Percentiles rank a stretch among this genome's conserved stretches.
Conservation (phyloP, 2,329 filamentous ascomycete genomes). For the Trichoderma pleuroti region DNA sequence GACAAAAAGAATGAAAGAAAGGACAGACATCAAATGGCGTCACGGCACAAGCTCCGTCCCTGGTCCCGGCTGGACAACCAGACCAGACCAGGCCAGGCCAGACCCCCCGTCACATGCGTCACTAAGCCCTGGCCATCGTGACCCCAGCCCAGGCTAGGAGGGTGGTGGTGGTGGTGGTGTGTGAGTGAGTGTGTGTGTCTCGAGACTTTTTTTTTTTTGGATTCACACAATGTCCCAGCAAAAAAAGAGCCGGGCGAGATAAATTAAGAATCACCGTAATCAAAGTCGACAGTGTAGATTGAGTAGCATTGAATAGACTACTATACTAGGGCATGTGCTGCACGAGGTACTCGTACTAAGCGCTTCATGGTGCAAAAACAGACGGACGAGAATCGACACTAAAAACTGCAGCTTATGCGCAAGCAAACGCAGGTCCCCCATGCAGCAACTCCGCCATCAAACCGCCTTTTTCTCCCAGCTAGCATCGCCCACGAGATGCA, state of each 20-base stretch:
- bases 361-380: neutral
- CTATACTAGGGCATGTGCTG: no score
- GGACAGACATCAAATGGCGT: neutral
- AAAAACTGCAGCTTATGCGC: neutral
- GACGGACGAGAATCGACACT: neutral
- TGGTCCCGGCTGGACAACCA: neutral
- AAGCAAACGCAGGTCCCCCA: conserved; percentile 11
- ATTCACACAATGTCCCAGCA: neutral
- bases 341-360: neutral
- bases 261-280: neutral
- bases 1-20: neutral
- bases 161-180: neutral
- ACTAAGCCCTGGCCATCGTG: conserved; percentile 17
- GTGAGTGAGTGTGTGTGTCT: neutral
- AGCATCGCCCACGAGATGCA: conserved; percentile 4
- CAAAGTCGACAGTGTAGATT: neutral
- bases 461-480: neutral
- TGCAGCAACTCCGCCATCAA: conserved; percentile 7
- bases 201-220: neutral
- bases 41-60: neutral
- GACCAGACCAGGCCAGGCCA: neutral
- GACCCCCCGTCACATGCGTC: conserved; percentile 18
- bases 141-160: conserved; percentile 1
- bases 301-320: neutral
- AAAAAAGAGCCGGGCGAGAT: neutral